phyloP scores from a whole-genome alignment of 2,329 filamentous ascomycete species.

The Herpomyces periplanetae region DNA sequence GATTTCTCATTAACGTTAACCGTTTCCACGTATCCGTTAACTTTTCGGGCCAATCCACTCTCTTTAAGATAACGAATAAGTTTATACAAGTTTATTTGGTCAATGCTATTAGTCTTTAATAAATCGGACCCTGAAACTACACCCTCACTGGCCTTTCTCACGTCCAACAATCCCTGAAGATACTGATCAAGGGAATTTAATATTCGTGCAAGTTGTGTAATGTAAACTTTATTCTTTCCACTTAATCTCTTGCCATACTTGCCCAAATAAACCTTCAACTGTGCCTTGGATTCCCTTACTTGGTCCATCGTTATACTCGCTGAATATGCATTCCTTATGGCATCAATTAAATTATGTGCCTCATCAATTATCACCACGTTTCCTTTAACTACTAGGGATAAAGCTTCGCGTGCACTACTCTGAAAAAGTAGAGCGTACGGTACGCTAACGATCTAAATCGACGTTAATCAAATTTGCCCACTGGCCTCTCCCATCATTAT shows the following conservation, averaged over 20 bases:
- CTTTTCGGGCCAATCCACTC: slow-evolving; percentile 69
- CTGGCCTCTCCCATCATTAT: too few relatives aligned
- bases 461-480: too few relatives aligned
- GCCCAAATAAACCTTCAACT: slow-evolving; percentile 43
- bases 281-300: slow-evolving; percentile 25
- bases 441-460: slow-evolving; percentile 30
- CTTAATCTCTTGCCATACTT: slow-evolving; percentile 62
- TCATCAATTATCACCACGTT: slow-evolving; percentile 89
- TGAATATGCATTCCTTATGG: slow-evolving; percentile 52
- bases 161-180: slow-evolving; percentile 14
- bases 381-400: slow-evolving; percentile 45
- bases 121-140: slow-evolving; percentile 28
- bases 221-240: slow-evolving; percentile 59
- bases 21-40: slow-evolving; percentile 41
- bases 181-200: slow-evolving; percentile 36
- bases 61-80: slow-evolving; percentile 55
- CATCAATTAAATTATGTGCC: slow-evolving; percentile 89
- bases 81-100: slow-evolving; percentile 79
- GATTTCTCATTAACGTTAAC: slow-evolving; percentile 3
- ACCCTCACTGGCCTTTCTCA: slow-evolving; percentile 14
- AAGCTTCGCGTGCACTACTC: slow-evolving; percentile 43
- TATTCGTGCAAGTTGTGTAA: slow-evolving; percentile 49
- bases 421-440: slow-evolving; percentile 73
- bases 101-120: slow-evolving; percentile 44
- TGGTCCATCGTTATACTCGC: slow-evolving; percentile 32